A percentile compares a stretch with the other conserved stretches of the same genome.
These are phyloP conservation scores for Rhizopus stolonifer DNA, from an alignment of 371 early-diverging fungal genomes.

Conservation along the genomic window DNA sequence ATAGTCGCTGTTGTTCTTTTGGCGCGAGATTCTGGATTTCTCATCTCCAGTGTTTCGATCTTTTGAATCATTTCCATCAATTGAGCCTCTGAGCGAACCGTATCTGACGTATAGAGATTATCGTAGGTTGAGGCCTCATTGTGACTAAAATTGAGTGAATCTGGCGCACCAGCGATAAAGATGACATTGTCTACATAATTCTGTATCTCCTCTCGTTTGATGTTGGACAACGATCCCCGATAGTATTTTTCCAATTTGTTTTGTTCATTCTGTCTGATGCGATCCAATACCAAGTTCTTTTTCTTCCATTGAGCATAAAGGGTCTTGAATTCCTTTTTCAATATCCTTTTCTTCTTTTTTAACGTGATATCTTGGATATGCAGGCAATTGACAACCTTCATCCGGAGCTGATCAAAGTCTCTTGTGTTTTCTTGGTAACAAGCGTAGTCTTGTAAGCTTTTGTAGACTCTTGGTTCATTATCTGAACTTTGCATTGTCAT, in stretches of 20 bases:
- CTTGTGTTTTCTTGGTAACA: slow-evolving; percentile 57
- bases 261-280: slow-evolving; percentile 40
- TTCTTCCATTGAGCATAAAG: slow-evolving; percentile 42
- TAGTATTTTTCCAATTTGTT: slow-evolving; percentile 32
- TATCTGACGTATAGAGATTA: slow-evolving; percentile 64
- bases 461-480: slow-evolving; percentile 30
- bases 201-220: slow-evolving; percentile 46
- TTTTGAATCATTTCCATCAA: slow-evolving; percentile 75
- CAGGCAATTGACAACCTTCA: slow-evolving; percentile 23
- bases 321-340: slow-evolving; percentile 42
- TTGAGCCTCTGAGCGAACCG: slow-evolving; percentile 82
- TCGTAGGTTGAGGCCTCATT: slow-evolving; percentile 36
- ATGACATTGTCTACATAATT: slow-evolving; percentile 46
- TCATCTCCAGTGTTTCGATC: slow-evolving; percentile 72
- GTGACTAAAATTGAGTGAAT: slow-evolving; percentile 40
- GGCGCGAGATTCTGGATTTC: slow-evolving; percentile 76
- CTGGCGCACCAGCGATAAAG: slow-evolving; percentile 41
- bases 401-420: slow-evolving; percentile 25
- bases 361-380: slow-evolving; percentile 18
- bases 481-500: slow-evolving; percentile 33
- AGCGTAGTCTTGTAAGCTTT: slow-evolving; percentile 59
- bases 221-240: slow-evolving; percentile 31
- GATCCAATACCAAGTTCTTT: slow-evolving; percentile 40
- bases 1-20: slow-evolving; percentile 77
- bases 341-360: slow-evolving; percentile 28